A percentile compares a stretch with the other conserved stretches of the same genome.
These are phyloP conservation scores for Wallacemonas sp. DNA, from an alignment of 208 protist species.

Conservation along the genomic window DNA sequence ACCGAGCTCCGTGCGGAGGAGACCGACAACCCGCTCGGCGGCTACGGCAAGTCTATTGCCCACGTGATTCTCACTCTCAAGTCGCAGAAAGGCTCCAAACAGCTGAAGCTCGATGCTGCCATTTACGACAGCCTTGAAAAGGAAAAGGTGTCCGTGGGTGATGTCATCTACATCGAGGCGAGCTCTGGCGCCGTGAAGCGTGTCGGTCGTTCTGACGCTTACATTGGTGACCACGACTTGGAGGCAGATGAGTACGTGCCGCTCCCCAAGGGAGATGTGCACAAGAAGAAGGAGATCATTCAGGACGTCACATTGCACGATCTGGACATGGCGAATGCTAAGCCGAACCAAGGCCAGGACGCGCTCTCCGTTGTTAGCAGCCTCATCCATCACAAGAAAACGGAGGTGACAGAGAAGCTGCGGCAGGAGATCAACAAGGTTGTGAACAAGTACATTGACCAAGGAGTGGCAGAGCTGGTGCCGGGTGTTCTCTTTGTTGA, in stretches of 20 bases:
- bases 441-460: constrained; percentile 99
- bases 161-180: constrained; percentile 99
- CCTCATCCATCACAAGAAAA: constrained; percentile 99
- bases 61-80: constrained; percentile 98
- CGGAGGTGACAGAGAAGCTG: constrained; percentile 99
- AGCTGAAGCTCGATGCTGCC: constrained; percentile 98
- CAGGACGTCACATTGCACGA: constrained; percentile 99
- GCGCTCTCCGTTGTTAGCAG: constrained; percentile 97
- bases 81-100: constrained; percentile 98
- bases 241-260: constrained; percentile 99
- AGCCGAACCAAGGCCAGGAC: constrained; percentile 97
- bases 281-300: constrained; percentile 99
- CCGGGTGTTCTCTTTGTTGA: constrained; percentile 99
- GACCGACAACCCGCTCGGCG: constrained; percentile 97
- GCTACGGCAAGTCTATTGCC: constrained; percentile 98
- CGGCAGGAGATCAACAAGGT: constrained; percentile 99
- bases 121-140: constrained; percentile 99
- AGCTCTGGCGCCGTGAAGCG: constrained; percentile 97
- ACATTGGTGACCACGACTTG: constrained; percentile 96
- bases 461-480: constrained; percentile 99
- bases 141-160: constrained; percentile 98
- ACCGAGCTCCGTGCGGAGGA: constrained; percentile 99
- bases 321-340: constrained; percentile 99
- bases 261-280: constrained; percentile 99
- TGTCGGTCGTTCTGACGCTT: constrained; percentile 95